Conservation (phyloP, 148 eudicot species). For the Heliamphora exappendiculata region DNA sequence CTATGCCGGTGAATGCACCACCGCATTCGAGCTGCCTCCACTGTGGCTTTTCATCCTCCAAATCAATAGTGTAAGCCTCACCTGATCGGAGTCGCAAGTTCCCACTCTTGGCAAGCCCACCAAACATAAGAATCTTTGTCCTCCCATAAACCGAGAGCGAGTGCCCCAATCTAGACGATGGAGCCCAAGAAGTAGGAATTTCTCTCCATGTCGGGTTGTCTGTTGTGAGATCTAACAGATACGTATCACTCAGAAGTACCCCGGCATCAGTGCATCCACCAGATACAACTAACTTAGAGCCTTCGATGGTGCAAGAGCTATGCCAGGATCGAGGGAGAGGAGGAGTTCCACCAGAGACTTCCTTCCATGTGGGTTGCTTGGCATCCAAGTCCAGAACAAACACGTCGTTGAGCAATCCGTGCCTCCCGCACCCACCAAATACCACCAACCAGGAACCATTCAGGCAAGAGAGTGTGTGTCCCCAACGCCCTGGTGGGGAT, state of each 20-base stretch:
- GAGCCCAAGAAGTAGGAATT: conserved; percentile 61
- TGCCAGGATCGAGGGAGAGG: conserved; percentile 87
- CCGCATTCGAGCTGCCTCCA: conserved; percentile 63
- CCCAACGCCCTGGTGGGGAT: conserved; percentile 90
- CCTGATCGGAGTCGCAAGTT: conserved; percentile 59
- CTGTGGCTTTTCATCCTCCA: conserved; percentile 49
- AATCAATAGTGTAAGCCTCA: conserved; percentile 60
- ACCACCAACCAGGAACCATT: conserved; percentile 65
- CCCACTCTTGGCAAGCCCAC: conserved; percentile 73
- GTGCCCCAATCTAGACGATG: conserved; percentile 72
- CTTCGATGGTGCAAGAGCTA: conserved; percentile 81
- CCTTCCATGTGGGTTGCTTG: conserved; percentile 74
- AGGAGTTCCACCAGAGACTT: conserved; percentile 57
- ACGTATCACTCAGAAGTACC: conserved; percentile 65
- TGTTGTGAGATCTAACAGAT: conserved; percentile 53
- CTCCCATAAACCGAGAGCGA: conserved; percentile 65
- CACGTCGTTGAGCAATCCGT: conserved; percentile 71
- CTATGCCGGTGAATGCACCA: conserved; percentile 45
- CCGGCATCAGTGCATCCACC: conserved; percentile 90
- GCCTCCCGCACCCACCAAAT: conserved; percentile 75
- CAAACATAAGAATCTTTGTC: conserved; percentile 72
- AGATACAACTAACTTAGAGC: conserved; percentile 74
- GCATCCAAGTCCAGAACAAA: conserved; percentile 81
- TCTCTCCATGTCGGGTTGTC: conserved; percentile 68
- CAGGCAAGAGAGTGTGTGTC: conserved; percentile 72